Percentiles rank a stretch among this genome's conserved stretches.
Conservation (phyloP, 768 basidiomycete species). For the Nidularia sp. region DNA sequence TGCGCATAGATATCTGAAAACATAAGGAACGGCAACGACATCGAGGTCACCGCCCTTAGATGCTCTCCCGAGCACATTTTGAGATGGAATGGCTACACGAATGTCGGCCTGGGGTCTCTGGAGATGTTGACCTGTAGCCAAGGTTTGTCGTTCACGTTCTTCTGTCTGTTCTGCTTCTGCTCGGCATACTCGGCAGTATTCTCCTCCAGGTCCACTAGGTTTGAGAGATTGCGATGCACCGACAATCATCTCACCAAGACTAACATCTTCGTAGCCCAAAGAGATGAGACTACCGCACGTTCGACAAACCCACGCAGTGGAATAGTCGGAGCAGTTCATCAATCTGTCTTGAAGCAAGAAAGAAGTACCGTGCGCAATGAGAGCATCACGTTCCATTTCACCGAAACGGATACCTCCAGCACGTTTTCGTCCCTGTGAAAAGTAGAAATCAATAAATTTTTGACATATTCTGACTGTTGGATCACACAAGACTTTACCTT, state of each 20-base stretch:
- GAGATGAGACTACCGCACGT: conserved; percentile 95
- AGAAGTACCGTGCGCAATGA: conserved; percentile 97
- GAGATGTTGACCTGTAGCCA: conserved; percentile 51
- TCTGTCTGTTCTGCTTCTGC: conserved; percentile 63
- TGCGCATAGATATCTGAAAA: conserved; percentile 90
- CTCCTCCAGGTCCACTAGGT: conserved; percentile 74
- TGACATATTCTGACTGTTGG: neutral
- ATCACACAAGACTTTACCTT: conserved; percentile 53
- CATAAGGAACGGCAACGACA: conserved; percentile 93
- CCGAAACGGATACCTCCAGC: conserved; percentile 99
- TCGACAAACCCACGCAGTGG: conserved; percentile 98
- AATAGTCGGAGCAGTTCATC: conserved; percentile 99
- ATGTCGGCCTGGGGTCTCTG: conserved; percentile 47
- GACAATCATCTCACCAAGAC: conserved; percentile 58
- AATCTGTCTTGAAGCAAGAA: conserved; percentile 97
- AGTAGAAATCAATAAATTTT: conserved; percentile 1
- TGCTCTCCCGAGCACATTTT: conserved; percentile 57
- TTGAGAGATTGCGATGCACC: conserved; percentile 47
- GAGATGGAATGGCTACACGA: conserved; percentile 60
- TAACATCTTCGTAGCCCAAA: conserved; percentile 90
- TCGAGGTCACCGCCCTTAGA: conserved; percentile 83
- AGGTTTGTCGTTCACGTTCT: conserved; percentile 52
- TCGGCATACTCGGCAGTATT: conserved; percentile 95
- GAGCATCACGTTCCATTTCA: conserved; percentile 99
- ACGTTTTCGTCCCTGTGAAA: conserved; percentile 84